These are phyloP conservation scores for Emmonsia crescens DNA, from an alignment of 2,329 filamentous ascomycete genomes.

Conservation along the genomic window DNA sequence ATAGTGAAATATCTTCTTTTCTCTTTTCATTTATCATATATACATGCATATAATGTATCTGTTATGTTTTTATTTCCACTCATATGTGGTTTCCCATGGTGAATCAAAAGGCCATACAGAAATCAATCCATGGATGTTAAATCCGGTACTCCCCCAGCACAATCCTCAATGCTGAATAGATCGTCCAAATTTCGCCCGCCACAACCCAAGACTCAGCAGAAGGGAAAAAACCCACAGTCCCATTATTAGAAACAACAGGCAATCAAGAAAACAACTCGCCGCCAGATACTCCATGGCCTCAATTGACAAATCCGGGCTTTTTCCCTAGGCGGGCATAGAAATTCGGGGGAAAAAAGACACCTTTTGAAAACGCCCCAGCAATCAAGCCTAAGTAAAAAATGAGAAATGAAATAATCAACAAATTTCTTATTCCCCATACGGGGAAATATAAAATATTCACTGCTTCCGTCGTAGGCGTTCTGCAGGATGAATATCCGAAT, in stretches of 20 bases:
- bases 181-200: too few species aligned
- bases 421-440: neutral
- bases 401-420: neutral
- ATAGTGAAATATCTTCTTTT: neutral
- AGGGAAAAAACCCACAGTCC: too few species aligned
- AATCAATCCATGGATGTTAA: neutral
- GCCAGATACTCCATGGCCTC: neutral
- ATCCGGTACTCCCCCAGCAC: too few species aligned
- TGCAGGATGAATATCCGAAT: constrained; percentile 39
- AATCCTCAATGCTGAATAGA: too few species aligned
- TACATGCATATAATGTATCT: neutral
- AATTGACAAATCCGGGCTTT: neutral
- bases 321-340: neutral
- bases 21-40: neutral
- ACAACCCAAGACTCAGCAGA: too few species aligned
- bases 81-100: neutral
- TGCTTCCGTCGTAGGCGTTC: constrained; percentile 23
- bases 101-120: neutral
- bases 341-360: neutral
- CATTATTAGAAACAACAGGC: too few species aligned
- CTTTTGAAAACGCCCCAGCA: neutral
- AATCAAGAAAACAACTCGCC: neutral
- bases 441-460: neutral
- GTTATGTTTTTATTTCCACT: neutral
- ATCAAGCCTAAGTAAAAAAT: neutral